Evolutionary conservation across 768 basidiomycete species (phyloP), one percentile per base, ranked within the genome.

Genomic region (Kwoniella sp.): DNA sequence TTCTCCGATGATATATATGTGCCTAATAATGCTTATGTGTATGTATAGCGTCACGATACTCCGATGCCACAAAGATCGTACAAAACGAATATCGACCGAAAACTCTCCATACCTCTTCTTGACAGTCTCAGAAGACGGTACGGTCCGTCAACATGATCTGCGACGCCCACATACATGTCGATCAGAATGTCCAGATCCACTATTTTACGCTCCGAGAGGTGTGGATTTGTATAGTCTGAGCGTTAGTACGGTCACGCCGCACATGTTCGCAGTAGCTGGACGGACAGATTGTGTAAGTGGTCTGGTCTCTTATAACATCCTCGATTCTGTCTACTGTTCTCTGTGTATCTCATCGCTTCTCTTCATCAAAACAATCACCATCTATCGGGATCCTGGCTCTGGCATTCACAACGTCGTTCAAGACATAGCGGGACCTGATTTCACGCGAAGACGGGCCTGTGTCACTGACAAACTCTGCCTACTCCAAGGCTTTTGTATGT

Each of bases 121-220:
- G 46, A 64, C 73, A 2, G 78, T 78, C 2, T 72, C 75, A 1
- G 74, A 92, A 88, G 92, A 95, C 79, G 91, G 90, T 2, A 85
- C 88, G 27, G 91, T 93, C 10, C 85, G 92, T 25, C 91, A 93
- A 73, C 92, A 94, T 76, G 92, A 95, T 74, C 80, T 94, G 48
- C 83, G 92, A 55, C 84, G 84, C 10, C 79, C 83, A 15, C 90
- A 94, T 78, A 78, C 79, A n/a, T 95, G 92, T 79, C 71, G 68
- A 29, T 56, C 68, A 9, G 73, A 81, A 10, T 95, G 92, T 75
- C 88, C 91, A 24, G 81, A 87, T 19, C 88, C 91, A 1, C 82
- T 95, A 17, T 84, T 91, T 21, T 83, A 84, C 65, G 79, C 90
- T 40, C 83, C 84, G 17, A 62, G 60, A 33, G 69, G 55, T 83